These are phyloP conservation scores for Chlorella sorokiniana DNA, from an alignment of 139 green algal genomes.

Conservation along the genomic window DNA sequence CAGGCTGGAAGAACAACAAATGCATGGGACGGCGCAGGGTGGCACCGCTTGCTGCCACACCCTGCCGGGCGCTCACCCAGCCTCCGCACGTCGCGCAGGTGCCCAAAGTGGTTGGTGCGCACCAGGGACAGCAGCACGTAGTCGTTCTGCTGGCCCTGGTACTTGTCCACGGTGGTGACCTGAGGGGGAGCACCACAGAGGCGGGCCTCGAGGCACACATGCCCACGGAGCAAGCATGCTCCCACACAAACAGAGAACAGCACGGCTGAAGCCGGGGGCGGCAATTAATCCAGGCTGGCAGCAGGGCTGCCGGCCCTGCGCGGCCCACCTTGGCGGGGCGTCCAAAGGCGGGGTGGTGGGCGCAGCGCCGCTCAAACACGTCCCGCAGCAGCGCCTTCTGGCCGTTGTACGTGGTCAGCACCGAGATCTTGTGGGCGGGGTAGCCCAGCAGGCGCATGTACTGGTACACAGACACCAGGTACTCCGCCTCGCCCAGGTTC, in stretches of 20 bases:
- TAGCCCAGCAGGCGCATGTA: slow-evolving; percentile 97
- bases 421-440: slow-evolving; percentile 88
- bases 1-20: no score
- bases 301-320: neutral
- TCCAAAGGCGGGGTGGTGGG: slow-evolving; percentile 84
- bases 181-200: slow-evolving; percentile 28
- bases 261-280: no score
- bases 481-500: slow-evolving; percentile 96
- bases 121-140: slow-evolving; percentile 96
- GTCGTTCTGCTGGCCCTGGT: slow-evolving; percentile 98
- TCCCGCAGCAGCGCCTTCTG: slow-evolving; percentile 95
- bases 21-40: no score
- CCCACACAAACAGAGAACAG: no score
- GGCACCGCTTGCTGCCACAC: neutral
- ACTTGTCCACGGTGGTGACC: slow-evolving; percentile 96
- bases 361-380: slow-evolving; percentile 89
- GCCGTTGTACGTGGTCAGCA: slow-evolving; percentile 99
- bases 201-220: no score
- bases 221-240: no score
- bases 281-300: neutral
- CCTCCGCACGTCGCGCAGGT: slow-evolving; percentile 94
- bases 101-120: slow-evolving; percentile 87
- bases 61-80: slow-evolving; percentile 48
- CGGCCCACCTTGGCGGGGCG: slow-evolving; percentile 81
- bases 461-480: slow-evolving; percentile 85